Evolutionary conservation across 345 rosid genomes (phyloP), one percentile per base, ranked within the genome.

Genomic region (Syzygium jambos): DNA sequence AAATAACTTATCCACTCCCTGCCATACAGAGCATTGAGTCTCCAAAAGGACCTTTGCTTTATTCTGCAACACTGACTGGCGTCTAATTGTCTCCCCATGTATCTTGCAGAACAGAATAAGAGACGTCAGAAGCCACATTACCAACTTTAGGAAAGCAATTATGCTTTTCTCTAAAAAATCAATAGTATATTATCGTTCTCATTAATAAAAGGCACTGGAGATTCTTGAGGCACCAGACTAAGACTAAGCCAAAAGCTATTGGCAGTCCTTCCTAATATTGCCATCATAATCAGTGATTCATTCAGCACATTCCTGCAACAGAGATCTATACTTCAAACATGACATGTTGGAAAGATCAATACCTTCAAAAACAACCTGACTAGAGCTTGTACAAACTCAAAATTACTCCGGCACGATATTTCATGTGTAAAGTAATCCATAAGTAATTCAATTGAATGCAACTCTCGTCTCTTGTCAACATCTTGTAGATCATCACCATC

Each of bases 291-390:
- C 49, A 73, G 82, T 22, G 8, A 41, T 19, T 38, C 82, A 38
- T 38, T 73, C 82, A 19, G 27, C 23, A 73, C 27, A 73, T 73
- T 73, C 82, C 82, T 9, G 27, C 38, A 34, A 19, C 82, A 73
- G 82, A 73, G 49, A 73, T 38, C 82, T 19, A 73, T 10, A 54
- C 19, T 52, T 34, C 51, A 85, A 52, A n/a, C 23, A 85, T 53
- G 29, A 29, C 29, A 52, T 30, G 86, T 30, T 85, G 86, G 54
- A 17, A 41, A 77, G 56, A 52, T 65, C 34, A 85, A 46, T 95
- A 98, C 99, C 99, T 98, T 98, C 84, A 96, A 92, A 90, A 98
- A 98, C 89, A 98, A 88, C 91, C 95, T 93, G 89, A 95, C 91
- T 68, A 95, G 91, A 23, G 98, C 99, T 90, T 98, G 99, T 65